Evolutionary conservation across 768 basidiomycete species (phyloP), one percentile per base, ranked within the genome.

Genomic region (Trametes cingulata): DNA sequence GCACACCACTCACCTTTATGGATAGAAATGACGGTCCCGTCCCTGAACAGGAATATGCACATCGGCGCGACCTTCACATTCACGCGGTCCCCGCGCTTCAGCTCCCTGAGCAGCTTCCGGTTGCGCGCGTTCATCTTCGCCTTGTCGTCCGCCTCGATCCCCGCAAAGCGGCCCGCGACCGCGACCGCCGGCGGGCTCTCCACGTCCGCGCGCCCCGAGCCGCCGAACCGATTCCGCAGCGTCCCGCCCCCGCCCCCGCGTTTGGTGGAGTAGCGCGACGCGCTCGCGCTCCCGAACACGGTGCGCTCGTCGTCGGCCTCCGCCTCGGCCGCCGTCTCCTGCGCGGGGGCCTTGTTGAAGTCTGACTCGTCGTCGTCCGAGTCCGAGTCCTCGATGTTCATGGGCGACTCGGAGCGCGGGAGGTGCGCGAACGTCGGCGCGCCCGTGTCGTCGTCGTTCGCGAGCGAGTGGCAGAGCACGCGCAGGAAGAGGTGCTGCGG

Each of bases 401-500:
- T 54, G 14, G 76, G 74, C 1, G 77, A 77, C 19, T 67, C 57
- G n/a, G 73, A 73, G 29, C 78, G 74, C 5, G 71, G 74, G 17
- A 72, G 57, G 53, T 70, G 56, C 24, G 74, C 70, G 41, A 74
- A 48, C 6, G 52, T 41, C 10, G 69, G 60, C 6, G 60, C 33
- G 12, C 33, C 36, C 13, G 40, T 19, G 6, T 71, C 69, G 6
- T 71, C 62, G 15, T 65, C 62, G 35, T 55, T 54, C 37, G 37
- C 70, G 25, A 90, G 76, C 46, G 84, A 77, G 67, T 92, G 90
- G 61, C 82, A 82, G 22, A 91, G 78, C 35, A 89, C 74, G 19
- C 85, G 82, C 37, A 90, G 73, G 75, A 91, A 91, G 20, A 92
- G 80, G 66, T 91, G 89, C 58, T 82, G 78, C 15, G 71, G 62